phyloP scores from a whole-genome alignment of 257 asterid genomes.

The Gentiana straminea region DNA sequence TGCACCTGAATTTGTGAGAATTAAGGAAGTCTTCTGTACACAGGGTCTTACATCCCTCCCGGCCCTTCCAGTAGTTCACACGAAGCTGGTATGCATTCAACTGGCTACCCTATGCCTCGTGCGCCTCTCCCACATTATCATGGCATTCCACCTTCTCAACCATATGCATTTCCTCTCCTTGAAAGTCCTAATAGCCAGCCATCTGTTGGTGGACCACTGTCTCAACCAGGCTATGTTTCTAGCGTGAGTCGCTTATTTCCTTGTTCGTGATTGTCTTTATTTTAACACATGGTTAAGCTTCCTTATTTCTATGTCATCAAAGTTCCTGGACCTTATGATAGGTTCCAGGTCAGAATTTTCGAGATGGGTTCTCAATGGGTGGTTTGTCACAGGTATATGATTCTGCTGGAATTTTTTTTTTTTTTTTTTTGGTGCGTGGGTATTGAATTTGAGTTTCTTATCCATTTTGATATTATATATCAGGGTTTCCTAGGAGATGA shows the following conservation, averaged over 20 bases:
- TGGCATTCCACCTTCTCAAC: slow-evolving; percentile 68
- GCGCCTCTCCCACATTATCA: slow-evolving; percentile 73
- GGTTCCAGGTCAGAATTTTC: slow-evolving; percentile 66
- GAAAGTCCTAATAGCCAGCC: slow-evolving; percentile 89
- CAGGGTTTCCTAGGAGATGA: slow-evolving; percentile 95
- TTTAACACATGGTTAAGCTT: neutral
- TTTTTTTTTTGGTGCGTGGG: neutral
- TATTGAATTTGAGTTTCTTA: slow-evolving; percentile 3
- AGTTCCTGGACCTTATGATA: slow-evolving; percentile 23
- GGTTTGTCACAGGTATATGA: slow-evolving; percentile 85
- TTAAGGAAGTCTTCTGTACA: slow-evolving; percentile 12
- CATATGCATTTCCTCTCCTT: slow-evolving; percentile 76
- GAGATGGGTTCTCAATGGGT: slow-evolving; percentile 83
- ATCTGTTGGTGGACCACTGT: slow-evolving; percentile 73
- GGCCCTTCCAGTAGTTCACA: slow-evolving; percentile 73
- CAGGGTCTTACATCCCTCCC: slow-evolving; percentile 77
- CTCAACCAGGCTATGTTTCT: slow-evolving; percentile 88
- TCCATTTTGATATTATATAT: slow-evolving; percentile 9
- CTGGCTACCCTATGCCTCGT: slow-evolving; percentile 75
- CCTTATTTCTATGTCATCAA: neutral
- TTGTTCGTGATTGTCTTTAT: slow-evolving; percentile 1
- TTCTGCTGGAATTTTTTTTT: slow-evolving; percentile 3
- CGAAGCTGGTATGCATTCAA: slow-evolving; percentile 66
- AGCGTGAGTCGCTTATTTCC: slow-evolving; percentile 42
- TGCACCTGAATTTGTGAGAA: neutral